Base-by-base conservation (phyloP, 768 basidiomycete species). In the Tephrocybe sp. region DNA sequence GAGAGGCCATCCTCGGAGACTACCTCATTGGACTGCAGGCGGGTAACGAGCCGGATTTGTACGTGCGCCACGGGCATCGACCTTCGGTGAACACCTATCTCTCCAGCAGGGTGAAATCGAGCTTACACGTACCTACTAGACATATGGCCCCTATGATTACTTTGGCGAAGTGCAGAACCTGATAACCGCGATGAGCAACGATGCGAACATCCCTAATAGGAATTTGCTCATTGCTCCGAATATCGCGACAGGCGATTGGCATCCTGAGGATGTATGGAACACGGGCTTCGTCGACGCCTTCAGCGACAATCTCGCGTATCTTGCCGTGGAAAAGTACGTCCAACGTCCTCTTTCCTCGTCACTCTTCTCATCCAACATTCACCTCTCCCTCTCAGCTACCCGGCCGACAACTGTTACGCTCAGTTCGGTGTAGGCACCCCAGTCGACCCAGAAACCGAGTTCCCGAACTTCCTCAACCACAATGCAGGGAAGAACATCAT, bases 401-500 rank as follows among this genome's bases (percentile, higher is more conserved):
- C 80, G 8, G 68, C 69, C 12, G 77, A 87, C 65, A 87, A 87
- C 55, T 88, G 86, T 52, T 72, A 66, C 22, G 80, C 76, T 5
- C 66, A 71, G 48, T 84, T 72, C 51, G 73, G 72, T 21, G 56
- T 64, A 4, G 81, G 80, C 13, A 44, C 46, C 1, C 59, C 65
- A 0, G 62, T 65, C 2, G 65, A 75, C 44, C 76, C 77, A 0
- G 83, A 81, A 54, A 49, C 60, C 3, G 58, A 71, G n/a, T 80
- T 89, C 58, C 66, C 81, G 0, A 62, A 59, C n/a, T 91, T 80
- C 61, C 75, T 92, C 16, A 80, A 74, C 40, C 90, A 92, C 60
- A 68, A 70, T 2, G 70, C 82, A 2, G 79, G 78, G 0, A 65
- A 71, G 40, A 61, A 53, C 21, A 67, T 90, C 24, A 74, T 84